Base-by-base conservation (phyloP, 371 early-diverging fungal species). In the Mucor plumbeus region DNA sequence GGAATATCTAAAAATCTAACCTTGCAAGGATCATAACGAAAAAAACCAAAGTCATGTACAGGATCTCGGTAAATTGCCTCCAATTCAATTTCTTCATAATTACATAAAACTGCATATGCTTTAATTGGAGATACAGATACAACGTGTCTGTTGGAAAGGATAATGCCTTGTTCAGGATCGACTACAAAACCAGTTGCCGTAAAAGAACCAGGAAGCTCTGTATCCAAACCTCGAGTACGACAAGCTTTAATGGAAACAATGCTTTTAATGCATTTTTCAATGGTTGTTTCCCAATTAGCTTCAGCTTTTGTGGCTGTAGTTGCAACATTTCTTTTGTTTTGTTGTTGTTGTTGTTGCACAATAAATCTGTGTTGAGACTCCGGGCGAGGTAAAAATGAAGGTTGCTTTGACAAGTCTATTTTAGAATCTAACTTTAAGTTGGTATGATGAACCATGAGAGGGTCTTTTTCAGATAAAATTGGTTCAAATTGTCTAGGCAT, bases 161-260 rank as follows among this genome's bases (percentile, higher is more conserved):
- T 90, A 38, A 97, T 78, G 7, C 96, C 98, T 0, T 76, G 77
- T 61, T 86, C 61, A 5, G 90, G 89, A 69, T 97, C 97, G 0
- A 97, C 96, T 0, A 97, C 87, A 75, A 97, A 97, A 6, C 98
- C 98, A 5, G 97, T 91, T 4, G 97, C 96, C 14, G 86, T 85
- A 69, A 82, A 89, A 1, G 79, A 87, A 55, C 91, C 93, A 38
- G 95, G 88, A 17, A 86, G 83, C 73, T 97, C 96, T 0, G 96
- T 95, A 77, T 97, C 97, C 59, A 97, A 92, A 31, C 92, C 86
- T 21, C 91, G 81, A 54, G 92, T 91, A 70, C 94, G 92, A 41
- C 87, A 90, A 17, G 91, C 91, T 59, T 91, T 87, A 62, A 97
- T 92, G 14, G 94, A 91, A 5, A 97, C 94, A 65, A 96, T 93